phyloP scores from a whole-genome alignment of 768 basidiomycete species.

The Dendrothele bispora region DNA sequence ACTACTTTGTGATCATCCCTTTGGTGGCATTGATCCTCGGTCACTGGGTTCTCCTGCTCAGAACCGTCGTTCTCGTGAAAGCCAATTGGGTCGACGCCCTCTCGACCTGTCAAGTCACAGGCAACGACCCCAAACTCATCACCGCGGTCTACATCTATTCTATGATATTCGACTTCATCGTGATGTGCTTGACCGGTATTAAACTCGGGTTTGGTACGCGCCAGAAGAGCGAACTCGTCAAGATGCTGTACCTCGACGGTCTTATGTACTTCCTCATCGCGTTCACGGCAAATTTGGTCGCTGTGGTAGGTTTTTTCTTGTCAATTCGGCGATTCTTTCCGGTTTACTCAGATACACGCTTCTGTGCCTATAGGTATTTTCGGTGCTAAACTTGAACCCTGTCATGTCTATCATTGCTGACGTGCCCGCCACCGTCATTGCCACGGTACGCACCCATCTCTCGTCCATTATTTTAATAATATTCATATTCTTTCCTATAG shows the following conservation, averaged over 20 bases:
- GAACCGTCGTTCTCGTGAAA: slow-evolving; percentile 61
- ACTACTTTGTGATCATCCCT: slow-evolving; percentile 50
- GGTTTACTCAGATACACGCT: too few relatives aligned
- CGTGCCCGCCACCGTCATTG: slow-evolving; percentile 45
- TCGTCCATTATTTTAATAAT: not conserved
- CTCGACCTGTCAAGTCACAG: slow-evolving; percentile 53
- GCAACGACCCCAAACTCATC: slow-evolving; percentile 62
- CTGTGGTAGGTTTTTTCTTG: too few relatives aligned
- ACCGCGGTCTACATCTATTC: slow-evolving; percentile 75
- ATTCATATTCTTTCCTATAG: slow-evolving; percentile 21
- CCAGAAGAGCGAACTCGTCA: slow-evolving; percentile 45
- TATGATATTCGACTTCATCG: slow-evolving; percentile 70
- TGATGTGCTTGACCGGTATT: slow-evolving; percentile 58
- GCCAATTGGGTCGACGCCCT: slow-evolving; percentile 49
- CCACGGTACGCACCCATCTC: slow-evolving; percentile 30
- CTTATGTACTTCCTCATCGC: slow-evolving; percentile 76
- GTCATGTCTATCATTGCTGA: slow-evolving; percentile 50
- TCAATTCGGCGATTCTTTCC: too few relatives aligned
- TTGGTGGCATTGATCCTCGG: slow-evolving; percentile 58
- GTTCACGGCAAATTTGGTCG: too few relatives aligned
- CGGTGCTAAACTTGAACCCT: too few relatives aligned
- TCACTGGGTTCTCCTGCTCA: slow-evolving; percentile 70
- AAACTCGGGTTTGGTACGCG: slow-evolving; percentile 43
- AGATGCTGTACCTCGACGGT: slow-evolving; percentile 70
- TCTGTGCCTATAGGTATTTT: too few relatives aligned